Conservation (phyloP, 192 early-diverging fungal genomes). For the Mortierella hygrophila region DNA sequence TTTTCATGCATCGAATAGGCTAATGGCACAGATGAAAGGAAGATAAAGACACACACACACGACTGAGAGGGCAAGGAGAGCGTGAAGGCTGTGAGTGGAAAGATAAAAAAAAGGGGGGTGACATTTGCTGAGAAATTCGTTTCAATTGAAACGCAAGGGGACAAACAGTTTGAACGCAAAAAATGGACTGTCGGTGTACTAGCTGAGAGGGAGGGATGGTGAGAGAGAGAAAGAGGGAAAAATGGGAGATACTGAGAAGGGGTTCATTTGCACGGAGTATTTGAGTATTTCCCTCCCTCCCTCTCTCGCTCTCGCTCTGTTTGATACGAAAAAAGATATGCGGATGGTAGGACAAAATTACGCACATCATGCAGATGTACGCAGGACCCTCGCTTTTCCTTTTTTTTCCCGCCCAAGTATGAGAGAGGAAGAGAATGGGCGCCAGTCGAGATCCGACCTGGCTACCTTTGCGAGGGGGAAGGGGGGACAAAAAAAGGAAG, state of each 20-base stretch:
- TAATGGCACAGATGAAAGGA: too few relatives aligned
- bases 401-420: neutral
- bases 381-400: neutral
- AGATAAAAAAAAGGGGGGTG: too few relatives aligned
- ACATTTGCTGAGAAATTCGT: neutral
- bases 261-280: too few relatives aligned
- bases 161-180: neutral
- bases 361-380: neutral
- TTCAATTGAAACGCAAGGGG: conserved; percentile 5
- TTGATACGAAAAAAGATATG: neutral
- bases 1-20: too few relatives aligned
- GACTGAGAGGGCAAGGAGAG: too few relatives aligned
- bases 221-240: neutral
- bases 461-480: neutral
- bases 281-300: too few relatives aligned
- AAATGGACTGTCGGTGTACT: neutral
- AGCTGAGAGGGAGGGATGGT: neutral
- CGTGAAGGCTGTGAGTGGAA: too few relatives aligned
- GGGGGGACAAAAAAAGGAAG: neutral
- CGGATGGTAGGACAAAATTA: neutral
- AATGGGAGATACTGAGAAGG: neutral
- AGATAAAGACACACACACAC: too few relatives aligned
- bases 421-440: neutral
- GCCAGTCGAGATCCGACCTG: neutral
- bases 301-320: neutral